phyloP scores from a whole-genome alignment of 768 basidiomycete species.

The Auricularia sp. region DNA sequence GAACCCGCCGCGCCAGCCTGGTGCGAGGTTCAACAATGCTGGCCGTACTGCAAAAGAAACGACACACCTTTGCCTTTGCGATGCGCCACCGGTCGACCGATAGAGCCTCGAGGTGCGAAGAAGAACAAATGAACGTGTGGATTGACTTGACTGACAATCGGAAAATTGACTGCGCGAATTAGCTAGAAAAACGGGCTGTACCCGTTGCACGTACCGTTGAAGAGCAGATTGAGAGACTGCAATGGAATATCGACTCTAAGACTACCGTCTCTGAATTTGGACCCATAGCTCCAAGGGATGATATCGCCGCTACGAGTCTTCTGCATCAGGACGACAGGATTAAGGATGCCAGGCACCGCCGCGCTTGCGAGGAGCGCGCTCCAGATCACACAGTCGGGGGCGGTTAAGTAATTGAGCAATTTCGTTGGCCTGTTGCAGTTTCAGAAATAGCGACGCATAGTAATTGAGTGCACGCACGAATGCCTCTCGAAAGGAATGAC shows the following conservation, averaged over 20 bases:
- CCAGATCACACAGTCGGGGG: slow-evolving; percentile 65
- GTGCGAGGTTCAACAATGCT: neutral
- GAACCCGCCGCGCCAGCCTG: slow-evolving; percentile 94
- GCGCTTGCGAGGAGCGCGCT: slow-evolving; percentile 36
- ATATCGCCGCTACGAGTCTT: slow-evolving; percentile 72
- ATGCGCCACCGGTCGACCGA: slow-evolving; percentile 89
- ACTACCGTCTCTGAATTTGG: slow-evolving; percentile 88
- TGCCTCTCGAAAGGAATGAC: slow-evolving; percentile 86
- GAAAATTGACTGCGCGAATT: slow-evolving; percentile 60
- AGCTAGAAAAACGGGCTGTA: too few relatives aligned
- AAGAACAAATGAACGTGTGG: slow-evolving; percentile 84
- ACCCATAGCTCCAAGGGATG: slow-evolving; percentile 92
- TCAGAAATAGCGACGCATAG: neutral
- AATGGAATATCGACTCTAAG: slow-evolving; percentile 90
- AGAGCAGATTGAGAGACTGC: slow-evolving; percentile 79
- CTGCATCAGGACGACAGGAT: slow-evolving; percentile 92
- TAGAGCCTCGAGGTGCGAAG: slow-evolving; percentile 82
- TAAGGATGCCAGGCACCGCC: slow-evolving; percentile 90
- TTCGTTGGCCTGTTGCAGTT: slow-evolving; percentile 68
- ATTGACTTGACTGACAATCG: slow-evolving; percentile 92
- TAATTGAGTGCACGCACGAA: slow-evolving; percentile 40
- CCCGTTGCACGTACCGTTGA: slow-evolving; percentile 48
- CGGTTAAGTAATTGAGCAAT: slow-evolving; percentile 87
- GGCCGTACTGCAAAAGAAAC: neutral
- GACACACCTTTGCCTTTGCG: slow-evolving; percentile 74